Evolutionary conservation across 2,329 filamentous ascomycete species (phyloP).

Genomic region (Rugonectria rugulosa): DNA sequence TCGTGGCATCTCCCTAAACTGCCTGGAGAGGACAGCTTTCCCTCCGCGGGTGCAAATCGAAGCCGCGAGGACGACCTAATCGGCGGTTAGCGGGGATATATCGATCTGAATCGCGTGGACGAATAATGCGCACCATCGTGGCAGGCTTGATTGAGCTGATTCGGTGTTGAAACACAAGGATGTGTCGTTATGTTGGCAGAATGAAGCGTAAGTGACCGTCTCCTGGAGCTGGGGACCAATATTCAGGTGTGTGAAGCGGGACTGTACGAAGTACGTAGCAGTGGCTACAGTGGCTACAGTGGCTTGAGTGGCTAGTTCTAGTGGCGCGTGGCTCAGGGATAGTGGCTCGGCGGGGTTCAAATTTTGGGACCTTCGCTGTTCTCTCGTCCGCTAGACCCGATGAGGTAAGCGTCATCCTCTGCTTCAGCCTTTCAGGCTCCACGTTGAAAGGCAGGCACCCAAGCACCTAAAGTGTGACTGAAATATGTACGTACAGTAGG

Average conservation of each 20-base stretch:
- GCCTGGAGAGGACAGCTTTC: constrained; percentile 96
- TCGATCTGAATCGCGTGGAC: not conserved
- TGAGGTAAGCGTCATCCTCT: constrained; percentile 29
- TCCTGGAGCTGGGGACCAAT: constrained; percentile 42
- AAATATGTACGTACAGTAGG: too few relatives aligned
- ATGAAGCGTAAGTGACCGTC: constrained; percentile 29
- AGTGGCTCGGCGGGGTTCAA: constrained; percentile 10
- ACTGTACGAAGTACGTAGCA: too few relatives aligned
- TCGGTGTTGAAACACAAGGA: constrained; percentile 27
- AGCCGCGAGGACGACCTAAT: constrained; percentile 95
- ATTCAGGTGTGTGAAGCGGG: constrained; percentile 38
- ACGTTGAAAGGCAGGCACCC: constrained; percentile 2
- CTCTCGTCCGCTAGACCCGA: constrained; percentile 27
- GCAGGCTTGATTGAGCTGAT: constrained; percentile 31
- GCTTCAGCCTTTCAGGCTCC: constrained; percentile 27
- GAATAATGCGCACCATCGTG: constrained; percentile 49
- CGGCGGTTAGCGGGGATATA: constrained; percentile 32
- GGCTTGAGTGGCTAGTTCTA: constrained; percentile 16
- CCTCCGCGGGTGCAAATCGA: constrained; percentile 98
- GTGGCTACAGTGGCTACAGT: constrained; percentile 12
- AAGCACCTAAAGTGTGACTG: too few relatives aligned
- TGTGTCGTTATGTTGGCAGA: constrained; percentile 30
- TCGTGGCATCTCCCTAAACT: constrained; percentile 97
- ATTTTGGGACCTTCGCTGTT: constrained; percentile 3
- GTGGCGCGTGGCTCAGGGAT: constrained; percentile 11